Evolutionary conservation across 2,329 filamentous ascomycete species (phyloP), one percentile per base, ranked within the genome.

Genomic region (Knufia petricola): DNA sequence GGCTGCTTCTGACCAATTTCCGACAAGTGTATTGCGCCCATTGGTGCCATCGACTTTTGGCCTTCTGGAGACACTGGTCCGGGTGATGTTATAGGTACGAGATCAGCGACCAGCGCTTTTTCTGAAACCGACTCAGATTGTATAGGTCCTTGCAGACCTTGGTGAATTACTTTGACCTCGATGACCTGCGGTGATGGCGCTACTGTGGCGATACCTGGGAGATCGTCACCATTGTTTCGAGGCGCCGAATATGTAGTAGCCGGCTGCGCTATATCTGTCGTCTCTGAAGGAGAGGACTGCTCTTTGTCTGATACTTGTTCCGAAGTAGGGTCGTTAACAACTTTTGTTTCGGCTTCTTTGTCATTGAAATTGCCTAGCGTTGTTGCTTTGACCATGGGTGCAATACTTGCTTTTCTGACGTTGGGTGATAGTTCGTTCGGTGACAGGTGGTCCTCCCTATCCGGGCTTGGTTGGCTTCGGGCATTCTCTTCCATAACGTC

Each of bases 41-140:
- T 75, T 0, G 79, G 77, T 9, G 75, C 76, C 72, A 85, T 84
- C 0, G 76, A 76, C 12, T 72, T 71, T 31, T 79, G 72, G 32
- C 84, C 66, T 0, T 74, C 81, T 1, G 82, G 81, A 1, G 83
- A 83, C 0, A 78, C 64, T 1, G 79, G 79, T 0, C 75, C 75
- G 0, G 81, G 79, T 3, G 81, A 79, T 1, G 73, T 30, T 15
- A 31, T 3, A 39, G 46, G 26, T 24, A 28, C 12, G 30, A 26
- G n/a, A 31, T 13, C n/a, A 45, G 24, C 7, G 31, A 21, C 44
- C 34, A 15, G 24, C 28, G 46, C 37, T 49, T 49, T 43, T 19
- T 49, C 46, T n/a, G 46, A 24, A 6, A 15, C 8, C 12, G 13
- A 13, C 3, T 42, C 37, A n/a, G 24, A 23, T 21, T 20, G 15